phyloP scores from a whole-genome alignment of 1,284 basidiomycete genomes.

The Ceratobasidium papillatum region DNA sequence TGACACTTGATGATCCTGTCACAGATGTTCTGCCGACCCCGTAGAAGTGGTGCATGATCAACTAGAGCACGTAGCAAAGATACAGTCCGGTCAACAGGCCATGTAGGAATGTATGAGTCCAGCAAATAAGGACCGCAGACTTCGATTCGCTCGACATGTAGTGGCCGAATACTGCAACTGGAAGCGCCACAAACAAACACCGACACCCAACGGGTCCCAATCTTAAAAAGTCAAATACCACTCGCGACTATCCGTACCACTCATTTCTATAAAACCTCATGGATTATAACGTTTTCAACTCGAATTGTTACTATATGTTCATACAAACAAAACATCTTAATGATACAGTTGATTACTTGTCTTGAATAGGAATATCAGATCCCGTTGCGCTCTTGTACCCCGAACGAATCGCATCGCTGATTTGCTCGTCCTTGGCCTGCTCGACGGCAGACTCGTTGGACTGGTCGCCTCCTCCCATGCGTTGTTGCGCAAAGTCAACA shows the following conservation, averaged over 20 bases:
- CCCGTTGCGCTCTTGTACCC: constrained; percentile 32
- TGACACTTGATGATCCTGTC: background rate
- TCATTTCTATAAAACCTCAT: too few species aligned
- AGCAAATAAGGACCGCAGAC: too few species aligned
- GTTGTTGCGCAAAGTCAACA: constrained; percentile 14
- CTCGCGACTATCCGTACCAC: too few species aligned
- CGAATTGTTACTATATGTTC: background rate
- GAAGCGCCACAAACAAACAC: background rate
- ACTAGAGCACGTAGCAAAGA: background rate
- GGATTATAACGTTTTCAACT: too few species aligned
- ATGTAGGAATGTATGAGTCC: too few species aligned
- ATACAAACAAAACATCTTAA: background rate
- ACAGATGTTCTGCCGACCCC: background rate
- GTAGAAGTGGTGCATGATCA: background rate
- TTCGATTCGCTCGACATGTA: too few species aligned
- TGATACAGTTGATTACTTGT: constrained; percentile 24
- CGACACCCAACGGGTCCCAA: background rate
- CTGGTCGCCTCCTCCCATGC: constrained; percentile 34
- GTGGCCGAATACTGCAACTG: too few species aligned
- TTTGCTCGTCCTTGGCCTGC: constrained; percentile 31
- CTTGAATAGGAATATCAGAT: constrained; percentile 35
- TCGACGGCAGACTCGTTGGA: constrained; percentile 34
- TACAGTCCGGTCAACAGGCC: too few species aligned
- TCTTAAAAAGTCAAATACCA: too few species aligned
- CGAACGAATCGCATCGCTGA: constrained; percentile 30